Evolutionary conservation across 164 flowering plant genomes (phyloP).

Genomic region (Cinnamomum micranthum): DNA sequence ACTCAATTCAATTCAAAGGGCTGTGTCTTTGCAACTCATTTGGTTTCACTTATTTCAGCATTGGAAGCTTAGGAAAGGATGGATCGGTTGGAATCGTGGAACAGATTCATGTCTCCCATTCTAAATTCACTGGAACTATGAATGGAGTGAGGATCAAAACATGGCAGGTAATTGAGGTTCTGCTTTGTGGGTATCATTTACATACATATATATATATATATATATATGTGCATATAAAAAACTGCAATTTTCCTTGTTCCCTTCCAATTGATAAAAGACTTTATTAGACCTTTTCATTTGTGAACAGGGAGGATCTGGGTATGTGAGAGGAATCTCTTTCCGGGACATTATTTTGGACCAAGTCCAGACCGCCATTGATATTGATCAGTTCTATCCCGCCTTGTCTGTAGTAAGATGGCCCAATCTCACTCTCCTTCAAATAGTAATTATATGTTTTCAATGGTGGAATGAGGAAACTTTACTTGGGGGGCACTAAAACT

Average conservation of each 20-base stretch:
- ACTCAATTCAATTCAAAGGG: neutral
- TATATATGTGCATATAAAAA: no score
- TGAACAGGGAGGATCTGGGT: conserved; percentile 43
- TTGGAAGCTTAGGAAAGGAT: conserved; percentile 54
- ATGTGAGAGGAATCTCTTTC: conserved; percentile 32
- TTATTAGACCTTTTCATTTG: no score
- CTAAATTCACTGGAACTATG: conserved; percentile 31
- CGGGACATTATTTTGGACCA: conserved; percentile 25
- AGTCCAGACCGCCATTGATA: conserved; percentile 44
- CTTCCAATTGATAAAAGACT: neutral
- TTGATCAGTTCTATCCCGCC: conserved; percentile 54
- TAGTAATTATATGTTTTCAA: no score
- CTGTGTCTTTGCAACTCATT: neutral
- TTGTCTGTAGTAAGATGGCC: neutral
- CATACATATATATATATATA: no score
- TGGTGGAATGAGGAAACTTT: no score
- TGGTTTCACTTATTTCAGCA: conserved; percentile 18
- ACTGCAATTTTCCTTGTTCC: neutral
- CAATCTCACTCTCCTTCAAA: neutral
- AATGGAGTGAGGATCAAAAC: conserved; percentile 72
- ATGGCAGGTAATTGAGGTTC: conserved; percentile 20
- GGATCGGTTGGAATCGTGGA: conserved; percentile 32
- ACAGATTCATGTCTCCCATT: conserved; percentile 31
- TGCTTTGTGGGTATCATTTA: no score
- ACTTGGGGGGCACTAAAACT: no score